phyloP scores from a whole-genome alignment of 805 yeast species.

The Monosporozyma servazzii region DNA sequence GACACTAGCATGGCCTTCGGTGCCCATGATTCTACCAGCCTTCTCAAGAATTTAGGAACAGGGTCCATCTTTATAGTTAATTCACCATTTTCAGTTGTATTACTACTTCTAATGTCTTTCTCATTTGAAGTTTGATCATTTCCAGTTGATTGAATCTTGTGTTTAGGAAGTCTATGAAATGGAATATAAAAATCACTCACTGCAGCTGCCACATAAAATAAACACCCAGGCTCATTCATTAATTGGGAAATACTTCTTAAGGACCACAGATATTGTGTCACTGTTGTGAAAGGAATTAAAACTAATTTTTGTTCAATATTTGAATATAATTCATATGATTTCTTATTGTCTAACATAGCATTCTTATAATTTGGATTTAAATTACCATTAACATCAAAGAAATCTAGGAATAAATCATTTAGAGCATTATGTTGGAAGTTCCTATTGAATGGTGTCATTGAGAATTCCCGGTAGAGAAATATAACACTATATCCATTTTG shows the following conservation, averaged over 20 bases:
- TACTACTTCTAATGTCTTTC: slow-evolving; percentile 3
- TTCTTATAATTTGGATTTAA: slow-evolving; percentile 52
- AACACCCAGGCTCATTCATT: slow-evolving; percentile 49
- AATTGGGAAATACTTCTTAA: slow-evolving; percentile 54
- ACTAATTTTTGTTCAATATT: slow-evolving; percentile 31
- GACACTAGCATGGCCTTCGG: slow-evolving; percentile 89
- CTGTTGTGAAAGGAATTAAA: slow-evolving; percentile 83
- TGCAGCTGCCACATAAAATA: slow-evolving; percentile 91
- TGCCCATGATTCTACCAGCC: slow-evolving; percentile 89
- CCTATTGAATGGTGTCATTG: slow-evolving; percentile 80
- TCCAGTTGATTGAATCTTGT: slow-evolving; percentile 74
- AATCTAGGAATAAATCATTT: slow-evolving; percentile 70
- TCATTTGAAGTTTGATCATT: not conserved
- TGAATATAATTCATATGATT: slow-evolving; percentile 26
- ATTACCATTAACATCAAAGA: slow-evolving; percentile 51
- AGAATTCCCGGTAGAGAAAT: slow-evolving; percentile 83
- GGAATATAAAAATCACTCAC: slow-evolving; percentile 95
- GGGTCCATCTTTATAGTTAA: slow-evolving; percentile 81
- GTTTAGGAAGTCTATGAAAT: slow-evolving; percentile 72
- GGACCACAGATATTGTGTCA: slow-evolving; percentile 84
- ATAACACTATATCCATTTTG: slow-evolving; percentile 84
- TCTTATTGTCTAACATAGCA: slow-evolving; percentile 52
- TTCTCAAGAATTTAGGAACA: slow-evolving; percentile 83
- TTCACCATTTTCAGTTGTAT: slow-evolving; percentile 42
- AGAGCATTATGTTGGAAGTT: slow-evolving; percentile 70